A percentile compares a stretch with the other conserved stretches of the same genome.
These are phyloP conservation scores for Chlamydomonas sphaeroides DNA, from an alignment of 139 green algal genomes.

Conservation along the genomic window DNA sequence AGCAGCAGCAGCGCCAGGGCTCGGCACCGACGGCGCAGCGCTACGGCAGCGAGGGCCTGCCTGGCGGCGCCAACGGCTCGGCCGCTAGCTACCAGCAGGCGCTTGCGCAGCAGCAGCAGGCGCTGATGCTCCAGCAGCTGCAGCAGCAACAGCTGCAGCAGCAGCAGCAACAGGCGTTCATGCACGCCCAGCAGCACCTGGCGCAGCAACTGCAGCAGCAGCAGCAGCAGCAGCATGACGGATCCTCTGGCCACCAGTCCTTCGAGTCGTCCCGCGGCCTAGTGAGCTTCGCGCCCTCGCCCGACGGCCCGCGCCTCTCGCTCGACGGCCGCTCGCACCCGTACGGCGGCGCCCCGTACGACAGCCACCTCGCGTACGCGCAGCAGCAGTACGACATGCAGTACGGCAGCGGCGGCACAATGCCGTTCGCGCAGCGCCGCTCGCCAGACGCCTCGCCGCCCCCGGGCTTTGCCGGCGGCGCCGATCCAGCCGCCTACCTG, in stretches of 20 bases:
- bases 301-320: slow-evolving; percentile 15
- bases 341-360: no score
- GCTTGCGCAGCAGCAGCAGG: not conserved
- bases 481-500: no score
- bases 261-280: not conserved
- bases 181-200: not conserved
- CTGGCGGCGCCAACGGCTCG: no score
- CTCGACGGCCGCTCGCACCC: not conserved
- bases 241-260: not conserved
- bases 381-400: not conserved
- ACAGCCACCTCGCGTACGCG: not conserved
- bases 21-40: no score
- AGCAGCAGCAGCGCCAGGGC: not conserved
- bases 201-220: not conserved
- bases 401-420: not conserved
- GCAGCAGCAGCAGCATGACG: not conserved
- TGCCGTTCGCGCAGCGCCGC: no score
- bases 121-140: not conserved
- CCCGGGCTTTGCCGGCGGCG: no score
- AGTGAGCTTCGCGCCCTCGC: not conserved
- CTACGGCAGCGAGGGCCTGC: no score
- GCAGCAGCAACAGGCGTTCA: not conserved
- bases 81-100: no score
- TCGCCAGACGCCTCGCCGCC: no score
- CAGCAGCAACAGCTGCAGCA: not conserved